A percentile compares a stretch with the other conserved stretches of the same genome.
phyloP scores from a whole-genome alignment of 2,329 filamentous ascomycete genomes.

The Clathrospora elynae region DNA sequence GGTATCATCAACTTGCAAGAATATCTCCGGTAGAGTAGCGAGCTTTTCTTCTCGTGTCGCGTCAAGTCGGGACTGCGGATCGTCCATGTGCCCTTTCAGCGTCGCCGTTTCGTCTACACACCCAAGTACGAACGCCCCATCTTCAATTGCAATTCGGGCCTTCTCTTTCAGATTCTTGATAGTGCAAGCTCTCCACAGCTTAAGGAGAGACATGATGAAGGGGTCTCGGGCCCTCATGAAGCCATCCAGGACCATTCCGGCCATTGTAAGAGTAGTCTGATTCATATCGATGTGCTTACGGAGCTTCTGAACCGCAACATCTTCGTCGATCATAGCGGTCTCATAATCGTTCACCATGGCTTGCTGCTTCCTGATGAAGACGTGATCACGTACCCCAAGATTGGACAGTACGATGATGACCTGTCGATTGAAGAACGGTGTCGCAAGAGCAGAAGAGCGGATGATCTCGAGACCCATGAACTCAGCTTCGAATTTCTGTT shows the following conservation, averaged over 20 bases:
- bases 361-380: slow-evolving; percentile 71
- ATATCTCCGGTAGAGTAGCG: slow-evolving; percentile 75
- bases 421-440: slow-evolving; percentile 85
- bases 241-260: slow-evolving; percentile 75
- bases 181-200: slow-evolving; percentile 86
- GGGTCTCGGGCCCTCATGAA: slow-evolving; percentile 79
- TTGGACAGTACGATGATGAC: slow-evolving; percentile 83
- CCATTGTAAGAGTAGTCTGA: slow-evolving; percentile 74
- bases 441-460: slow-evolving; percentile 74
- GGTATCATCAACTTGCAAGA: slow-evolving; percentile 75
- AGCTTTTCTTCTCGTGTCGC: slow-evolving; percentile 52
- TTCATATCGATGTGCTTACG: slow-evolving; percentile 83
- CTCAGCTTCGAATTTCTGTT: slow-evolving; percentile 79
- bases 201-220: slow-evolving; percentile 78
- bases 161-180: slow-evolving; percentile 93
- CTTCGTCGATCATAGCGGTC: slow-evolving; percentile 68
- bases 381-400: slow-evolving; percentile 69
- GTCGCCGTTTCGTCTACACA: slow-evolving; percentile 83
- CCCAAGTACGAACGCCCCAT: slow-evolving; percentile 86
- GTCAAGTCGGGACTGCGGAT: slow-evolving; percentile 51
- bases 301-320: slow-evolving; percentile 69
- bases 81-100: slow-evolving; percentile 71
- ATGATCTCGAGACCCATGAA: slow-evolving; percentile 84
- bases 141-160: slow-evolving; percentile 77
- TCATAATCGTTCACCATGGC: slow-evolving; percentile 72